Evolutionary conservation across 768 basidiomycete genomes (phyloP).

Genomic region (Lenzites betulinus): DNA sequence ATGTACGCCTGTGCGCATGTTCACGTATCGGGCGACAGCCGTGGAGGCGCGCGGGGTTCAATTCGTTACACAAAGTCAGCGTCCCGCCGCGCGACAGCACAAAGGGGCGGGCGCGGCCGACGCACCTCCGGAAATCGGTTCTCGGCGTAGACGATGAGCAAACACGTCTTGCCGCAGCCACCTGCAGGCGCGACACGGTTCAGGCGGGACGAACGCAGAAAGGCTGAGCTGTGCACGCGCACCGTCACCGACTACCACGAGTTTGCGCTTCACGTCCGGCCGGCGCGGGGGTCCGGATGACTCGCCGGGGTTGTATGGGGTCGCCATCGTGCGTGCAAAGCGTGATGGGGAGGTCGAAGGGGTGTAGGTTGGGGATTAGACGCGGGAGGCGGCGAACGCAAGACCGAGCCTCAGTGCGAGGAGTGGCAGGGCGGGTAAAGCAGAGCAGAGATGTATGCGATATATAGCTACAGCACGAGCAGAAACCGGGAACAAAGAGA

Average conservation of each 20-base stretch:
- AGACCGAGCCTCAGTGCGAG: background rate
- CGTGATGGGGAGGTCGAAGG: background rate
- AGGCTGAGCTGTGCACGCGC: slow-evolving; percentile 36
- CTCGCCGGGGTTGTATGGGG: slow-evolving; percentile 20
- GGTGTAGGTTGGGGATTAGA: background rate
- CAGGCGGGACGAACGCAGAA: slow-evolving; percentile 1
- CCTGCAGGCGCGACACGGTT: slow-evolving; percentile 40
- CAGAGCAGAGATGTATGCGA: background rate
- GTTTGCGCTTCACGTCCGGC: slow-evolving; percentile 84
- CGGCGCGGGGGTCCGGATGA: slow-evolving; percentile 39
- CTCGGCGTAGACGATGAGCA: slow-evolving; percentile 95
- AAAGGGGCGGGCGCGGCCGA: slow-evolving; percentile 13
- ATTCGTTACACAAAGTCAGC: background rate
- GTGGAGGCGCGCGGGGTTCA: slow-evolving; percentile 8
- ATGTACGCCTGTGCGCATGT: slow-evolving; percentile 70
- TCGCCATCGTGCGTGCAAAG: slow-evolving; percentile 11
- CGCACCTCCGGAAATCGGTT: slow-evolving; percentile 94
- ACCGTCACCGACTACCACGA: slow-evolving; percentile 90
- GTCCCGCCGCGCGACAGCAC: background rate
- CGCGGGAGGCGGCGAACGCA: background rate
- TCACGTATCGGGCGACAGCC: too few relatives aligned
- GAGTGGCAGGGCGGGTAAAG: background rate
- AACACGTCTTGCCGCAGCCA: slow-evolving; percentile 92
- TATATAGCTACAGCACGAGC: background rate
- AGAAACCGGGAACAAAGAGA: background rate